Evolutionary conservation across 495 filamentous ascomycete genomes (phyloP), one percentile per base, ranked within the genome.

Genomic region (Podospora bellae-mahoneyi): DNA sequence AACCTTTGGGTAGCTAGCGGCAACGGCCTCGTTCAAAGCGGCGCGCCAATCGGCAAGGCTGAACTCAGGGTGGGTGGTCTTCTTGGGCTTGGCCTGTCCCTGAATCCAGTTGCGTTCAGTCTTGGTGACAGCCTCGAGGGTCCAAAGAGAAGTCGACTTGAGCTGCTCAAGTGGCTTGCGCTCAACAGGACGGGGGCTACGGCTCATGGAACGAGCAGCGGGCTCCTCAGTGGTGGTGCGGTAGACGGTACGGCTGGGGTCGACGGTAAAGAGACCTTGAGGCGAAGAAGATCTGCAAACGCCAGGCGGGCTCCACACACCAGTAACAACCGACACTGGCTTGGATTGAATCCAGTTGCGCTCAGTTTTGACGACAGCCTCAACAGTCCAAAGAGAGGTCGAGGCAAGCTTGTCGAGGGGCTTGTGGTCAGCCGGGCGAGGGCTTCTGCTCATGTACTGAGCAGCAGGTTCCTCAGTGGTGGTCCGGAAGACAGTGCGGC

Each of bases 21-120:
- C 30, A n/a, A 76, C 64, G 26, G 77, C 77, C 48, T 75, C 55
- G n/a, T 74, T 68, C 5, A 81, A 78, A 4, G 78, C 79, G 13
- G 67, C 67, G 18, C 74, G 66, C 79, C 78, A 80, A 7, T 78
- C 74, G 27, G 73, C 73, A 32, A 72, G 74, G 53, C 72, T 76
- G 27, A 64, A 64, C 28, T 68, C 19, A 58, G 66, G 15, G 62
- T 34, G 56, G 60, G 39, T 66, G n/a, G 62, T 62, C 53, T 68
- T 28, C 62, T 56, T 68, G 66, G 59, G 2, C 27, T 61, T 61
- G 5, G 61, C 2, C 18, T 20, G 32, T 0, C 67, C 56, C 39
- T 55, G 44, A n/a, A 66, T 58, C 61, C 61, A 63, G 64, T 27
- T 60, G 30, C 32, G 30, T 26, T 56, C 20, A 30, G 39, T 6